Base-by-base conservation (phyloP, 257 asterid genomes). In the Eucommia ulmoides region DNA sequence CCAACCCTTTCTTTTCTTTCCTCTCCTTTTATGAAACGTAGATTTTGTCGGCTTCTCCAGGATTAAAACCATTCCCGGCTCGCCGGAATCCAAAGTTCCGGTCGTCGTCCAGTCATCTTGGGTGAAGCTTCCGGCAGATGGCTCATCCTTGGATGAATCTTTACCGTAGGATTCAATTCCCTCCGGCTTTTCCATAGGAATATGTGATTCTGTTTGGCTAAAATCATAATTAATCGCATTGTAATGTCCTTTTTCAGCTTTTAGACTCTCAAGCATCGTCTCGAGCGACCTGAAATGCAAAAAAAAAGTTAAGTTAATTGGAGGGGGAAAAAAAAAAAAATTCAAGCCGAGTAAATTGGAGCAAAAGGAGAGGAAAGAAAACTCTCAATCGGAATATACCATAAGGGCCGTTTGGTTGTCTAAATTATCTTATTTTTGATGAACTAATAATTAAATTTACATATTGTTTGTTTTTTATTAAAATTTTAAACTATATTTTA, bases 71-170 rank as follows among this genome's bases (percentile, higher is more conserved):
- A 60, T 73, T 42, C 63, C 74, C 51, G 24, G 61, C 46, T 66
- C 73, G 20, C 62, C 65, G 38, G 70, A 69, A 57, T 55, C 66
- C 5, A 80, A 71, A 3, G 44, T 50, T 33, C 66, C 69, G 19
- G 69, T 70, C 52, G 65, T 73, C 12, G 66, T 66, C 48, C 65
- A 54, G 9, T 75, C 46, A 51, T 76, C 87, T 45, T 67, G 76
- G 0, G 92, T 84, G 73, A 83, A 79, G 66, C 93, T 88, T 53
- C 88, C 82, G 8, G 88, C 92, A 3, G 92, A 79, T 41, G 67
- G 62, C 23, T 75, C 94, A 35, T 80, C 86, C 44, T 80, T 86
- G 1, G 78, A 70, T 63, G 68, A 54, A 50, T 82, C 84, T 63
- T 71, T 77, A 52, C 68, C 66, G 53, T 54, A 57, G 33, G 72